Evolutionary conservation across 2,329 filamentous ascomycete species (phyloP).

Genomic region (Mariannaea elegans): DNA sequence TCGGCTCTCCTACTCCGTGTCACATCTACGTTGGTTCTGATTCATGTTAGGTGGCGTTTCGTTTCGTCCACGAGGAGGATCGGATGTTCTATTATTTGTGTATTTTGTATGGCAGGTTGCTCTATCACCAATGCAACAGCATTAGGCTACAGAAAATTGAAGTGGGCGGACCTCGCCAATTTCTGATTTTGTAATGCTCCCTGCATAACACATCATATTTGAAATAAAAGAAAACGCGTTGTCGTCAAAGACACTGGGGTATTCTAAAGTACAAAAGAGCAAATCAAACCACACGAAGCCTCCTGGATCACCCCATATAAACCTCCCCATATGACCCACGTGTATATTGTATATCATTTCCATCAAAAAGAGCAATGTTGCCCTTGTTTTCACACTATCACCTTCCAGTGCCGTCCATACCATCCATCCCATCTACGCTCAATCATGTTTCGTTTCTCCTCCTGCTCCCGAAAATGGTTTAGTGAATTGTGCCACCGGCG

Average conservation of each 20-base stretch:
- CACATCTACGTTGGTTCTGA: too few species aligned
- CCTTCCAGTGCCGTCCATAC: too few species aligned
- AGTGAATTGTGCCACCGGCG: constrained; percentile 42
- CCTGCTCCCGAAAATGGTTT: constrained; percentile 5
- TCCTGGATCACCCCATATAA: neutral
- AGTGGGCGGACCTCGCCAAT: constrained; percentile 10
- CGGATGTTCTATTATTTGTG: too few species aligned
- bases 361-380: constrained; percentile 6
- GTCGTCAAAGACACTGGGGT: constrained; percentile 37
- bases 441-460: neutral
- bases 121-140: too few species aligned
- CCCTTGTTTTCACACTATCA: too few species aligned
- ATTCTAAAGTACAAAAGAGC: constrained; percentile 39
- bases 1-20: too few species aligned
- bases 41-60: too few species aligned
- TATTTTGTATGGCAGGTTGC: too few species aligned
- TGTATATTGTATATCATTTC: constrained; percentile 17
- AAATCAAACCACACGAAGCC: constrained; percentile 26
- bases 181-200: constrained; percentile 16
- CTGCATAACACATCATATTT: constrained; percentile 1
- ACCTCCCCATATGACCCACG: constrained; percentile 26
- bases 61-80: too few species aligned
- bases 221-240: constrained; percentile 23
- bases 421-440: too few species aligned
- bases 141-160: neutral